Conservation (phyloP, 805 yeast species). For the Wickerhamomyces mucosus region DNA sequence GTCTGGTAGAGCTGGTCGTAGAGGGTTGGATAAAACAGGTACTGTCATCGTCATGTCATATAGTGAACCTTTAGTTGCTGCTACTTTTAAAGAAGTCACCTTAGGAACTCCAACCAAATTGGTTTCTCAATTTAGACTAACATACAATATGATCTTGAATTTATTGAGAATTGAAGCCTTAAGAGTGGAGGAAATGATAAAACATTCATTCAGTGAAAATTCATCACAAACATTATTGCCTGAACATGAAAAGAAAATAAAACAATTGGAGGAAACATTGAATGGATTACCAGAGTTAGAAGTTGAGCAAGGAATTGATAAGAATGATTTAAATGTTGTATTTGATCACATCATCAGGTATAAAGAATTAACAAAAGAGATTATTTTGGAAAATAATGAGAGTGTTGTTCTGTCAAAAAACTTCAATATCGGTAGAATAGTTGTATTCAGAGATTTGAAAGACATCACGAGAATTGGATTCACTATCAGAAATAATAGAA, state of each 20-base stretch:
- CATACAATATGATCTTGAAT: slow-evolving; percentile 92
- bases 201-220: slow-evolving; percentile 90
- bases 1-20: slow-evolving; percentile 98
- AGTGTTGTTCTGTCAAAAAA: slow-evolving; percentile 38
- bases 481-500: slow-evolving; percentile 31
- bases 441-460: slow-evolving; percentile 45
- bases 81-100: slow-evolving; percentile 67
- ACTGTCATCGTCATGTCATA: slow-evolving; percentile 91
- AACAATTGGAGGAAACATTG: slow-evolving; percentile 40
- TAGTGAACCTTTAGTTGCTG: slow-evolving; percentile 46
- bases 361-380: slow-evolving; percentile 31
- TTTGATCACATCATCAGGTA: slow-evolving; percentile 37
- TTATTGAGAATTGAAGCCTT: slow-evolving; percentile 87
- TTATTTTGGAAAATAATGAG: slow-evolving; percentile 38
- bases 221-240: slow-evolving; percentile 78
- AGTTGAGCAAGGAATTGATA: slow-evolving; percentile 9
- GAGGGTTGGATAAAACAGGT: slow-evolving; percentile 90
- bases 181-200: slow-evolving; percentile 97
- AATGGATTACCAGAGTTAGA: slow-evolving; percentile 25
- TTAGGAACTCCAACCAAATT: slow-evolving; percentile 87
- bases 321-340: slow-evolving; percentile 37
- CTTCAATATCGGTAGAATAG: slow-evolving; percentile 44
- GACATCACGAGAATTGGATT: slow-evolving; percentile 40
- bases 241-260: slow-evolving; percentile 65
- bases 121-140: slow-evolving; percentile 85